Conservation (phyloP, 805 yeast species). For the Yarrowia yakushimensis region DNA sequence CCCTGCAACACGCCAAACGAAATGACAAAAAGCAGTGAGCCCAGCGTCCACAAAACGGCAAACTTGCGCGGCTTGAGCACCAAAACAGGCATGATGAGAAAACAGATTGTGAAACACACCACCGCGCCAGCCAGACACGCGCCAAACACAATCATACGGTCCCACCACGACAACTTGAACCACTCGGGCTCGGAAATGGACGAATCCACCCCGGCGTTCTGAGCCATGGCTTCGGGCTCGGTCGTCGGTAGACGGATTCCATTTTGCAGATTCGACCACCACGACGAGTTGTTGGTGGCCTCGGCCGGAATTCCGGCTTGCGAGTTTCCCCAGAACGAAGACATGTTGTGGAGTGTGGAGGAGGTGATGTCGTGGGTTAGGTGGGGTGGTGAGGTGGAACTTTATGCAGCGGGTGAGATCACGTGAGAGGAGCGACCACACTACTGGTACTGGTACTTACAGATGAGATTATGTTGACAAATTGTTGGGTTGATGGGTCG, state of each 20-base stretch:
- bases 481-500: too few relatives aligned
- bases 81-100: slow-evolving; percentile 82
- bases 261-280: slow-evolving; percentile 19
- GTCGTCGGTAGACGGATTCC: slow-evolving; percentile 17
- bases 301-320: slow-evolving; percentile 7
- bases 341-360: not conserved
- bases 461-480: too few relatives aligned
- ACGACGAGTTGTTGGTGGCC: slow-evolving; percentile 18
- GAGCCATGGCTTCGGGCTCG: slow-evolving; percentile 34
- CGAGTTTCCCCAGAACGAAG: slow-evolving; percentile 23
- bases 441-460: too few relatives aligned
- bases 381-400: too few relatives aligned
- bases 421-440: too few relatives aligned
- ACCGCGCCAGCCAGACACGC: slow-evolving; percentile 71
- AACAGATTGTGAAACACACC: slow-evolving; percentile 78
- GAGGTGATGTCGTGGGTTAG: too few relatives aligned
- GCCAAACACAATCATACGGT: slow-evolving; percentile 71
- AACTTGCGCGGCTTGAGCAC: slow-evolving; percentile 89
- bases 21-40: slow-evolving; percentile 77
- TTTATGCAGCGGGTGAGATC: too few relatives aligned
- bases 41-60: slow-evolving; percentile 82
- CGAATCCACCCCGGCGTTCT: slow-evolving; percentile 26
- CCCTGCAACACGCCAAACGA: slow-evolving; percentile 94
- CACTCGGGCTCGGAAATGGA: slow-evolving; percentile 38
- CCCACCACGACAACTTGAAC: slow-evolving; percentile 60